phyloP scores from a whole-genome alignment of 148 eudicot species.

The Vaccinium macrocarpon region DNA sequence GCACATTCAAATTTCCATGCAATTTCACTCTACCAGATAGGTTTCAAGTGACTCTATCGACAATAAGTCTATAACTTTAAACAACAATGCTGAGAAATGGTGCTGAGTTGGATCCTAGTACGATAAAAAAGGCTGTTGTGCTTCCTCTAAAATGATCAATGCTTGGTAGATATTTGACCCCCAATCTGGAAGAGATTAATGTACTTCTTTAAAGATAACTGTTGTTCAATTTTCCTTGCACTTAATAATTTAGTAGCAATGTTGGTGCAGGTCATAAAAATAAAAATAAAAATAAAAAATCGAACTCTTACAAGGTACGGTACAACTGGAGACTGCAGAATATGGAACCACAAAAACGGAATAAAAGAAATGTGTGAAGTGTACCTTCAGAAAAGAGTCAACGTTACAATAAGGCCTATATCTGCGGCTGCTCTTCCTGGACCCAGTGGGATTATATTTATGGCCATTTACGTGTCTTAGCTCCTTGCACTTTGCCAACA shows the following conservation, averaged over 20 bases:
- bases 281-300: neutral
- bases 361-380: neutral
- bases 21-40: neutral
- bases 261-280: neutral
- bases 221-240: neutral
- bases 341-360: neutral
- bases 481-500: constrained; percentile 46
- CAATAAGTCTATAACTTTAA: neutral
- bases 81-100: neutral
- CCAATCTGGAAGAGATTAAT: neutral
- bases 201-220: neutral
- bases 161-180: neutral
- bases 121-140: neutral
- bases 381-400: constrained; percentile 67
- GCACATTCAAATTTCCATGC: neutral
- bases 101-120: constrained; percentile 3
- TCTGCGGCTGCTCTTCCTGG: constrained; percentile 61
- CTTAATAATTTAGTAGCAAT: neutral
- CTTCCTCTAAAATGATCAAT: neutral
- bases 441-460: constrained; percentile 43
- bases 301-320: neutral
- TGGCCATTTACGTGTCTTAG: constrained; percentile 36
- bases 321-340: neutral
- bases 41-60: neutral
- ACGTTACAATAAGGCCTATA: constrained; percentile 71